These are phyloP conservation scores for Solioccasus polychromus DNA, from an alignment of 768 basidiomycete species.

Conservation along the genomic window DNA sequence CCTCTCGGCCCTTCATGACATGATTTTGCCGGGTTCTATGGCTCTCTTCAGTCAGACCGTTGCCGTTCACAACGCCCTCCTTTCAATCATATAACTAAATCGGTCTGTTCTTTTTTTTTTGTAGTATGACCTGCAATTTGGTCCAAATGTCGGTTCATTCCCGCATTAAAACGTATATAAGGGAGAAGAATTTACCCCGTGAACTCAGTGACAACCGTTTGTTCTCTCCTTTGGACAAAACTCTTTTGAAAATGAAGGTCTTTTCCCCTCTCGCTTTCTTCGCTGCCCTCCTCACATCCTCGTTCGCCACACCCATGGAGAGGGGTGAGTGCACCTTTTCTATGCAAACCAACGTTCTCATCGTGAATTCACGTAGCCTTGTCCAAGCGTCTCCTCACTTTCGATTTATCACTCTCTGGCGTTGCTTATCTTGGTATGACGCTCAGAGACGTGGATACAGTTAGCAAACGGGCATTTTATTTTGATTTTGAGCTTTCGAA, in stretches of 20 bases:
- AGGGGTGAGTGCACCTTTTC: too few relatives aligned
- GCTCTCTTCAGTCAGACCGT: too few relatives aligned
- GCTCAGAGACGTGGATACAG: neutral
- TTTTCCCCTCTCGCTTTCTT: neutral
- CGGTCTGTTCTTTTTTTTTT: too few relatives aligned
- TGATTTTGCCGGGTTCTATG: too few relatives aligned
- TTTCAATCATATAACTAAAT: too few relatives aligned
- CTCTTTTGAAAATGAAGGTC: neutral
- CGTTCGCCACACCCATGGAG: neutral
- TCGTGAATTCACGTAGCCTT: neutral
- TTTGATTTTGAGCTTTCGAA: too few relatives aligned
- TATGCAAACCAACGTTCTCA: too few relatives aligned
- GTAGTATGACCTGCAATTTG: too few relatives aligned
- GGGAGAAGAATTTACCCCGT: neutral
- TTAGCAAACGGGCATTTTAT: neutral
- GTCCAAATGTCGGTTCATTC: too few relatives aligned
- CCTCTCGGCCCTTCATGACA: too few relatives aligned
- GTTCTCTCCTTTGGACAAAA: neutral
- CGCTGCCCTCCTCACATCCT: neutral
- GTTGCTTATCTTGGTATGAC: neutral
- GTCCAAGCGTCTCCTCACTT: neutral
- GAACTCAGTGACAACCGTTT: neutral
- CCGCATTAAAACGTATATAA: too few relatives aligned
- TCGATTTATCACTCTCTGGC: neutral
- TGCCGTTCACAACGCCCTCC: too few relatives aligned